Conservation (phyloP, 1,284 basidiomycete species). For the Tilletia walkeri region DNA sequence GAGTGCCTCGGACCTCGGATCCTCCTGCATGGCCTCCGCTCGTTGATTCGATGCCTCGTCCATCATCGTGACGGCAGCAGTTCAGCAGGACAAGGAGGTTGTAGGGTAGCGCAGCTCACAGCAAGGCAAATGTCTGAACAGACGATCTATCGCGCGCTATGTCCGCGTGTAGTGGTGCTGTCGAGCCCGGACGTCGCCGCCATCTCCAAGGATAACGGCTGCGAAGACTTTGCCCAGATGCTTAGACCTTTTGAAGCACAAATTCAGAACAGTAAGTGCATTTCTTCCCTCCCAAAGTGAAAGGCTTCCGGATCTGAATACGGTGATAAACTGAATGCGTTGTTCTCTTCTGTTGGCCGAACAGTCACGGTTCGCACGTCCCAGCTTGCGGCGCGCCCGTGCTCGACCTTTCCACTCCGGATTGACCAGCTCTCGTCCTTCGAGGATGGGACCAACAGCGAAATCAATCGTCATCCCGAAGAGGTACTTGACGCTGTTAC, state of each 20-base stretch:
- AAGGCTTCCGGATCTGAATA: not conserved
- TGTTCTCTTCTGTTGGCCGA: no score
- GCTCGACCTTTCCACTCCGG: slow-evolving; percentile 43
- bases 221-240: slow-evolving; percentile 38
- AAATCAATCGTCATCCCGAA: slow-evolving; percentile 14
- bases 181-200: slow-evolving; percentile 42
- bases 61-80: no score
- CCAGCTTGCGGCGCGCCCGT: slow-evolving; percentile 42
- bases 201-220: slow-evolving; percentile 33
- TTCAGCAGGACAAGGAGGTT: no score
- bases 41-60: no score
- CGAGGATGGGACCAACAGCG: slow-evolving; percentile 14
- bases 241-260: slow-evolving; percentile 47
- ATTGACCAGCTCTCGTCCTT: slow-evolving; percentile 44
- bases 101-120: no score
- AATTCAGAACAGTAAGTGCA: slow-evolving; percentile 28
- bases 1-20: no score
- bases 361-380: slow-evolving; percentile 47
- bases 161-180: slow-evolving; percentile 48
- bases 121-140: not conserved
- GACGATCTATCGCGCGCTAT: slow-evolving; percentile 40
- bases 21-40: no score
- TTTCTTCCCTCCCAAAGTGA: not conserved
- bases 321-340: not conserved
- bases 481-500: slow-evolving; percentile 32